A percentile compares a stretch with the other conserved stretches of the same genome.
phyloP scores from a whole-genome alignment of 2,329 filamentous ascomycete genomes.

The Fusarium fracticaudum region DNA sequence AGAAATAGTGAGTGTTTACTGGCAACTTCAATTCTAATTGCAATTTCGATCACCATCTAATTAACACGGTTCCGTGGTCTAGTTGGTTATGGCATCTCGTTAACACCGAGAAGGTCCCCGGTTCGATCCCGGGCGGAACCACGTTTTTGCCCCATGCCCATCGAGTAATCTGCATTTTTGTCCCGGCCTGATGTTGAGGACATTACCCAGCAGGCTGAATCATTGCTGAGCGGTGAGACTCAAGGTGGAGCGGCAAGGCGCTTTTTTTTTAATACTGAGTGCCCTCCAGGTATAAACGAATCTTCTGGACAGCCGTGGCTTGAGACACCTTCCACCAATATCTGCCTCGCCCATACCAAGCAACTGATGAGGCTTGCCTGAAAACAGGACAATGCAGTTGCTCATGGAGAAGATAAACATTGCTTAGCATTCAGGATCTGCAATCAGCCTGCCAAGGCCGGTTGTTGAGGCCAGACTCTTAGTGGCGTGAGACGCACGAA shows the following conservation, averaged over 20 bases:
- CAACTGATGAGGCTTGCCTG: not conserved
- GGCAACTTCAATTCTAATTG: fast-evolving
- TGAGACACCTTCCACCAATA: not conserved
- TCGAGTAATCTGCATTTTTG: fast-evolving
- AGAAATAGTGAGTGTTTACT: too few relatives aligned
- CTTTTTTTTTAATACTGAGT: not conserved
- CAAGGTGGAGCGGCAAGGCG: not conserved
- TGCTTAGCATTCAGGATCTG: not conserved
- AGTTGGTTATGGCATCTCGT: constrained; percentile 32
- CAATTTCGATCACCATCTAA: fast-evolving
- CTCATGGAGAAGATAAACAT: too few relatives aligned
- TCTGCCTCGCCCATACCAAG: not conserved
- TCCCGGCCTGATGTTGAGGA: too few relatives aligned
- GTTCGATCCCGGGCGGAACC: constrained; percentile 28
- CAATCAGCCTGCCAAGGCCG: not conserved
- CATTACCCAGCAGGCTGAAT: not conserved
- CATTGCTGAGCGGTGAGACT: fast-evolving
- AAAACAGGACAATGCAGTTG: not conserved
- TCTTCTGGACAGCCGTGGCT: not conserved
- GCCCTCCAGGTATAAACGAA: not conserved
- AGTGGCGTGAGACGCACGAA: not conserved
- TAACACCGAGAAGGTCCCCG: constrained; percentile 31
- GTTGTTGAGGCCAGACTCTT: not conserved
- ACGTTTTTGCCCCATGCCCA: not conserved
- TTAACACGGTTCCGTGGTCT: constrained; percentile 15